phyloP scores from a whole-genome alignment of 2,329 filamentous ascomycete genomes.

The Clarireedia paspali region DNA sequence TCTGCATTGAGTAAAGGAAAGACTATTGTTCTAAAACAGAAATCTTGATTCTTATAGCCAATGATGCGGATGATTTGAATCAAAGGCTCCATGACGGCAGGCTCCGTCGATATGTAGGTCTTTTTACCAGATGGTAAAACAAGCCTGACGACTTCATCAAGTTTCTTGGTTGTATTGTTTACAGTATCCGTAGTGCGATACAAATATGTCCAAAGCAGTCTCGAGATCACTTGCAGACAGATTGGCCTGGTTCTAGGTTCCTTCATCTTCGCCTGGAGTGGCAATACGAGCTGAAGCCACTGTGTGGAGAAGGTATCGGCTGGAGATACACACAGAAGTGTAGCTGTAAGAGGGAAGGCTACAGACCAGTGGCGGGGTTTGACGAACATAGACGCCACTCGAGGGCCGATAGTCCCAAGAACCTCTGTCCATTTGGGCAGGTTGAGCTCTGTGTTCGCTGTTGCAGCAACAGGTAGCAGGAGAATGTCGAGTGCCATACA shows the following conservation, averaged over 20 bases:
- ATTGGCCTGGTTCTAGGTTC: slow-evolving; percentile 72
- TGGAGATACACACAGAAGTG: slow-evolving; percentile 81
- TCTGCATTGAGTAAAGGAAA: slow-evolving; percentile 93
- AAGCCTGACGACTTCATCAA: slow-evolving; percentile 83
- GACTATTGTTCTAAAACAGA: slow-evolving; percentile 88
- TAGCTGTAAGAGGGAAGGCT: slow-evolving; percentile 80
- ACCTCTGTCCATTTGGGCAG: slow-evolving; percentile 83
- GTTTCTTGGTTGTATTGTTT: slow-evolving; percentile 62
- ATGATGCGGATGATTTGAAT: slow-evolving; percentile 93
- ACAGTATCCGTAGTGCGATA: slow-evolving; percentile 72
- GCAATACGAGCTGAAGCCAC: slow-evolving; percentile 76
- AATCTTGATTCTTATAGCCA: slow-evolving; percentile 86
- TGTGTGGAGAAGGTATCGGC: slow-evolving; percentile 76
- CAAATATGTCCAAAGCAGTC: slow-evolving; percentile 89
- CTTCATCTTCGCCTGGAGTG: slow-evolving; percentile 73
- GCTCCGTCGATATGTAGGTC: slow-evolving; percentile 74
- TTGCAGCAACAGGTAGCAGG: slow-evolving; percentile 78
- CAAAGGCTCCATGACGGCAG: slow-evolving; percentile 76
- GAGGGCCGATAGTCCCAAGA: slow-evolving; percentile 67
- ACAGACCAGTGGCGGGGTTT: slow-evolving; percentile 91
- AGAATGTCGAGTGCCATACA: slow-evolving; percentile 86
- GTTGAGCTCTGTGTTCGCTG: slow-evolving; percentile 68
- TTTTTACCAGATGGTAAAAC: slow-evolving; percentile 75
- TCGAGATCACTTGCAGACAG: slow-evolving; percentile 82
- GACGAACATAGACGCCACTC: slow-evolving; percentile 74